Conservation (phyloP, 345 rosid species). For the Nephelium lappaceum region DNA sequence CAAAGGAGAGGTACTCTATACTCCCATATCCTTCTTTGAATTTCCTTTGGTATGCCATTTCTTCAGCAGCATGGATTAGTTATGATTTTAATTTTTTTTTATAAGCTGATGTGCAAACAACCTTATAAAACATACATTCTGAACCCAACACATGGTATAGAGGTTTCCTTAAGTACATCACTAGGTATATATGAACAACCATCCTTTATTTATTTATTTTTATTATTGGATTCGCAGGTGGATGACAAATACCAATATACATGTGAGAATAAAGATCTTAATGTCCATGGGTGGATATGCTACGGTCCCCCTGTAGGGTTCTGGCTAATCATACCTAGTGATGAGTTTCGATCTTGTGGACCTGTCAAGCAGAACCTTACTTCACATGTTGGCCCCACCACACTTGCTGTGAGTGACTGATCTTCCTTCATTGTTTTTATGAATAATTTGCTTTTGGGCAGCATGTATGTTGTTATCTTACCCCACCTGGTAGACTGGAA, state of each 20-base stretch:
- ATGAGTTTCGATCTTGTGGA: slow-evolving; percentile 95
- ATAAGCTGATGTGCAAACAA: neutral
- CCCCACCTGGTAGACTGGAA: neutral
- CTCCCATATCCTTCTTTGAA: slow-evolving; percentile 11
- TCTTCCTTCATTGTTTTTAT: slow-evolving; percentile 4
- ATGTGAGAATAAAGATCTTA: slow-evolving; percentile 72
- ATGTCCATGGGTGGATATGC: slow-evolving; percentile 96
- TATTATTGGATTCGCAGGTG: slow-evolving; percentile 52
- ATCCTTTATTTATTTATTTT: neutral
- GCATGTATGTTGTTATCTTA: slow-evolving; percentile 1
- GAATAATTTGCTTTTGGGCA: neutral
- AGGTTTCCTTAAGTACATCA: slow-evolving; percentile 11
- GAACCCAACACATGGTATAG: slow-evolving; percentile 3
- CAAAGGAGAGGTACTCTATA: slow-evolving; percentile 66
- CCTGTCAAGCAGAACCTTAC: slow-evolving; percentile 89
- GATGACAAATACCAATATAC: slow-evolving; percentile 98
- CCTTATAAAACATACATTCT: slow-evolving; percentile 11
- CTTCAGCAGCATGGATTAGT: neutral
- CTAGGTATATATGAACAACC: neutral
- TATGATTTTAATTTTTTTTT: neutral
- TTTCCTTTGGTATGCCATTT: neutral
- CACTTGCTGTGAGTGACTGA: slow-evolving; percentile 71
- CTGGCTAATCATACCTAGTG: slow-evolving; percentile 95
- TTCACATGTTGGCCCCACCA: slow-evolving; percentile 93
- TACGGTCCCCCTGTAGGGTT: slow-evolving; percentile 82